Evolutionary conservation across 2,329 filamentous ascomycete species (phyloP).

Genomic region (Fusarium zealandicum): DNA sequence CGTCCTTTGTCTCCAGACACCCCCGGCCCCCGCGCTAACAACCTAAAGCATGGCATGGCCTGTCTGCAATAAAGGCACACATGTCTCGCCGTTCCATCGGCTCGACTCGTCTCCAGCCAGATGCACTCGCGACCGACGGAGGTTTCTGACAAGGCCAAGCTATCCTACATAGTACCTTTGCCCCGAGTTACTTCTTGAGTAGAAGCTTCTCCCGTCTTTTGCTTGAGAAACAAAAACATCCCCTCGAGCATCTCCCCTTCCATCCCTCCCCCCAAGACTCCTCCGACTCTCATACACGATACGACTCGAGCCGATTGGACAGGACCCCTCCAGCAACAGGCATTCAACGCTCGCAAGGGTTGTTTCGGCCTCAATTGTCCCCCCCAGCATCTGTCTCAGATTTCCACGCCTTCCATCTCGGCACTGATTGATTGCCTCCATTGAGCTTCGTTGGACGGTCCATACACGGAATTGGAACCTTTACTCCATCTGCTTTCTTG

Average conservation of each 20-base stretch:
- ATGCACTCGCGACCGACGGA: slow-evolving; percentile 58
- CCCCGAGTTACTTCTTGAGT: slow-evolving; percentile 8
- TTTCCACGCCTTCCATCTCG: slow-evolving; percentile 22
- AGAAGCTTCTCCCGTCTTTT: slow-evolving; percentile 17
- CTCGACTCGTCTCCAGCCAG: slow-evolving; percentile 57
- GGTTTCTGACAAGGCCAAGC: slow-evolving; percentile 34
- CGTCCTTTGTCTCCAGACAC: slow-evolving; percentile 52
- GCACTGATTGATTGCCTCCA: slow-evolving; percentile 5
- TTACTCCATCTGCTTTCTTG: slow-evolving; percentile 15
- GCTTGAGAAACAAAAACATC: slow-evolving; percentile 18
- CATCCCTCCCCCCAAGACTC: not conserved
- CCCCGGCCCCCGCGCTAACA: slow-evolving; percentile 59
- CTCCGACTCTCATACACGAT: slow-evolving; percentile 1
- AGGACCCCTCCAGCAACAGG: slow-evolving; percentile 8
- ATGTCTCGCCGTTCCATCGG: slow-evolving; percentile 55
- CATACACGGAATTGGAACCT: slow-evolving; percentile 24
- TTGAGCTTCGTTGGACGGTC: slow-evolving; percentile 25
- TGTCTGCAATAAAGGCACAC: slow-evolving; percentile 71
- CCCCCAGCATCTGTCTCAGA: slow-evolving; percentile 11
- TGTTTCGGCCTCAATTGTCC: slow-evolving; percentile 22
- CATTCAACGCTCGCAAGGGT: slow-evolving; percentile 16
- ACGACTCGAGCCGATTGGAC: slow-evolving; percentile 22
- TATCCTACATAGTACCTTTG: slow-evolving; percentile 11
- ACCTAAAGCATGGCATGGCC: slow-evolving; percentile 31
- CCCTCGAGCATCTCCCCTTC: slow-evolving; percentile 1